phyloP scores from a whole-genome alignment of 441 rosid genomes.

The Populus tomentosa region DNA sequence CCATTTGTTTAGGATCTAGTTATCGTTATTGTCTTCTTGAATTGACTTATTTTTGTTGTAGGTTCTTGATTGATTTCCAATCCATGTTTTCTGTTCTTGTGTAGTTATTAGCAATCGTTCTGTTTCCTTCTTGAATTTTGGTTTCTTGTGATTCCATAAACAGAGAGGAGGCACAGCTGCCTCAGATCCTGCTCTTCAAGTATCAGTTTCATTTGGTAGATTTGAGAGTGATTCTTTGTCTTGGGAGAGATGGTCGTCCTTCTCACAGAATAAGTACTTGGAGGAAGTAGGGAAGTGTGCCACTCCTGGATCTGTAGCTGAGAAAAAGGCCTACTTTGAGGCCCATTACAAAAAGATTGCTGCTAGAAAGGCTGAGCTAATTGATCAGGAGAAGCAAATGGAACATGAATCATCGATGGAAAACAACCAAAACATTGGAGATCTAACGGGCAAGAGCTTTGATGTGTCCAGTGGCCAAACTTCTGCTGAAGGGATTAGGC shows the following conservation, averaged over 20 bases:
- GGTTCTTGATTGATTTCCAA: constrained; percentile 12
- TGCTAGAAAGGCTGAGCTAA: constrained; percentile 71
- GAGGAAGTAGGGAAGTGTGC: constrained; percentile 98
- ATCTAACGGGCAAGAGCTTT: constrained; percentile 24
- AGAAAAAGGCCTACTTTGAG: constrained; percentile 92
- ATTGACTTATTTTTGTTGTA: constrained; percentile 14
- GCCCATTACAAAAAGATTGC: constrained; percentile 94
- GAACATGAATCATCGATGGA: constrained; percentile 34
- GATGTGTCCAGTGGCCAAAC: constrained; percentile 10
- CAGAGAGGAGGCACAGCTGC: constrained; percentile 46
- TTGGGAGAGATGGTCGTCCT: constrained; percentile 96
- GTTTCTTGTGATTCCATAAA: constrained; percentile 26
- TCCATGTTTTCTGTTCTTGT: constrained; percentile 5
- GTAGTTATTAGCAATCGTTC: constrained; percentile 20
- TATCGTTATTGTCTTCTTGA: constrained; percentile 6
- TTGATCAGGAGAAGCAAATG: constrained; percentile 61
- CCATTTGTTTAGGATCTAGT: constrained; percentile 21
- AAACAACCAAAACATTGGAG: constrained; percentile 26
- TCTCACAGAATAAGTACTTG: constrained; percentile 93
- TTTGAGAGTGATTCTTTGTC: constrained; percentile 93
- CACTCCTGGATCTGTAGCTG: constrained; percentile 93
- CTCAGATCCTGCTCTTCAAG: constrained; percentile 49
- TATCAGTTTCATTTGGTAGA: constrained; percentile 90
- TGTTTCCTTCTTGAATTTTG: constrained; percentile 34
- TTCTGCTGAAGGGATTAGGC: constrained; percentile 38